phyloP scores from a whole-genome alignment of 2,329 filamentous ascomycete genomes.

The Thielaviopsis cerberus region DNA sequence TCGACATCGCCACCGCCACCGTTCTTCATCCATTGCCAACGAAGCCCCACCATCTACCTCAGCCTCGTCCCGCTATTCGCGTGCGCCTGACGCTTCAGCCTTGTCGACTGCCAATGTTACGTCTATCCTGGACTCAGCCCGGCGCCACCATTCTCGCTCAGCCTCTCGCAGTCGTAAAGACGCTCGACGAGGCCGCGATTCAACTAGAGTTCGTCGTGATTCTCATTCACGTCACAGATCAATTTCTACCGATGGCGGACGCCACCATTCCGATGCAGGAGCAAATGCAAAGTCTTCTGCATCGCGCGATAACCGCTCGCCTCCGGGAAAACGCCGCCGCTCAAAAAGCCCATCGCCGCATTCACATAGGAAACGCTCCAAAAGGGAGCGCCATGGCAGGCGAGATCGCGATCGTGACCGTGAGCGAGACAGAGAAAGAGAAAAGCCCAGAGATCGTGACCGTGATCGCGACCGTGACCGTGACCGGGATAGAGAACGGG shows the following conservation, averaged over 20 bases:
- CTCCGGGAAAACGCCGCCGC: slow-evolving; percentile 8
- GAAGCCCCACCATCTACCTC: background rate
- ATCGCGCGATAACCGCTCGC: slow-evolving; percentile 5
- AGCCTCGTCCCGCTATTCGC: slow-evolving; percentile 2
- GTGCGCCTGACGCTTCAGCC: background rate
- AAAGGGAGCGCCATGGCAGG: background rate
- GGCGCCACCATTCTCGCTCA: background rate
- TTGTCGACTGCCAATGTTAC: background rate
- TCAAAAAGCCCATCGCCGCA: slow-evolving; percentile 9
- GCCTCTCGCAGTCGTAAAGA: slow-evolving; percentile 1
- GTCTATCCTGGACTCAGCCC: background rate
- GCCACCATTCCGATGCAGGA: background rate
- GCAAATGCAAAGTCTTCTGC: background rate
- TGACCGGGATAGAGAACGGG: background rate
- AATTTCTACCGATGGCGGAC: background rate
- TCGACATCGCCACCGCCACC: background rate
- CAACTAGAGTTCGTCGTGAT: background rate
- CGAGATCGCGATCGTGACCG: background rate
- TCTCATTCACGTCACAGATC: slow-evolving; percentile 3
- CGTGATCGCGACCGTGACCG: slow-evolving; percentile 2
- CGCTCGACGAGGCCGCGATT: background rate
- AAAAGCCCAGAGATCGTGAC: background rate
- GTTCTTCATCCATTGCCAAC: background rate
- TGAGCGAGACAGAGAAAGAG: background rate
- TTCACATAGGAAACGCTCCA: background rate